These are phyloP conservation scores for Beauveria bassiana DNA, from an alignment of 2,329 filamentous ascomycete genomes.

Conservation along the genomic window DNA sequence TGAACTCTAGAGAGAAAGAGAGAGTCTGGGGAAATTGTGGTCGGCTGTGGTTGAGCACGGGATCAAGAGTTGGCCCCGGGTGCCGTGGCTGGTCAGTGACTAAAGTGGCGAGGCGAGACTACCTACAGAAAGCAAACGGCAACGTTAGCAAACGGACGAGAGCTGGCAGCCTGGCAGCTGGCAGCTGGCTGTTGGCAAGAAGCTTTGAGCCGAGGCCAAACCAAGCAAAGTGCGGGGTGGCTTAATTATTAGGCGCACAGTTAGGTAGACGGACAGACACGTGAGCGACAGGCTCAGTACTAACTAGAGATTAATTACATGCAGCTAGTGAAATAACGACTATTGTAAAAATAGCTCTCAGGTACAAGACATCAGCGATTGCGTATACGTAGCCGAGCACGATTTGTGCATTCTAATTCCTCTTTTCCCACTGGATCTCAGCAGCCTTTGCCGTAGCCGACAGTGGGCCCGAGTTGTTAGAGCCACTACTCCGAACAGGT, in stretches of 20 bases:
- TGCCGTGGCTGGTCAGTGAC: slow-evolving; percentile 1
- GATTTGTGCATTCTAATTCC: too few relatives aligned
- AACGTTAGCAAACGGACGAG: neutral
- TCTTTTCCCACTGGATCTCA: too few relatives aligned
- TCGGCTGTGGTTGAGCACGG: neutral
- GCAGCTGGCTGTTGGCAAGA: neutral
- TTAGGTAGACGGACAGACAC: neutral
- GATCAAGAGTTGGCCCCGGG: slow-evolving; percentile 4
- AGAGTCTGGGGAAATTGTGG: slow-evolving; percentile 4
- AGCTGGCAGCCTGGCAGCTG: neutral
- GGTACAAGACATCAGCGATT: neutral
- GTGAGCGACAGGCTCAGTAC: neutral
- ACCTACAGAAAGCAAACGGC: neutral
- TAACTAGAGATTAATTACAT: too few relatives aligned
- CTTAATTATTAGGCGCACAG: neutral
- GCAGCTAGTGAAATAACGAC: too few relatives aligned
- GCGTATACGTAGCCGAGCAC: too few relatives aligned
- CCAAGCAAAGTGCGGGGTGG: neutral
- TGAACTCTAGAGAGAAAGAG: neutral
- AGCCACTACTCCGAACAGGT: too few relatives aligned
- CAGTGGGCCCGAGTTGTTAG: too few relatives aligned
- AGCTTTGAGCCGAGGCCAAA: slow-evolving; percentile 1
- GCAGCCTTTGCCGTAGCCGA: too few relatives aligned
- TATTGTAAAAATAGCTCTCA: neutral
- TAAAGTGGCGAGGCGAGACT: neutral